A percentile compares a stretch with the other conserved stretches of the same genome.
phyloP scores from a whole-genome alignment of 2,329 filamentous ascomycete genomes.

The Penicillium sp. region DNA sequence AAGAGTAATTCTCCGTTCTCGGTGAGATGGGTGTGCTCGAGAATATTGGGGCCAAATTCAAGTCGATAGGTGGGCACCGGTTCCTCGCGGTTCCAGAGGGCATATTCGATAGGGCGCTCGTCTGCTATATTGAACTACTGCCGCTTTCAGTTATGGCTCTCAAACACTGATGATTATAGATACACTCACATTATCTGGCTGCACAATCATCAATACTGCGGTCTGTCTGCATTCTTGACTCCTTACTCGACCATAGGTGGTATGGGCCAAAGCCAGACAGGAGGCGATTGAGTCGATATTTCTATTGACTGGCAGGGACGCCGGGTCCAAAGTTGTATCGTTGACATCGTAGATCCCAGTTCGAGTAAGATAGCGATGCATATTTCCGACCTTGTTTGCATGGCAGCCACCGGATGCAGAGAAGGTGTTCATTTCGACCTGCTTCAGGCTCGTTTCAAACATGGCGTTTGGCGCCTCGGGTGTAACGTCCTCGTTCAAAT shows the following conservation, averaged over 20 bases:
- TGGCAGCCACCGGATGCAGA: slow-evolving; percentile 46
- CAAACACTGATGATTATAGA: neutral
- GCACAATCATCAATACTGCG: slow-evolving; percentile 48
- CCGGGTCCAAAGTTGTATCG: slow-evolving; percentile 3
- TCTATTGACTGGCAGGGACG: slow-evolving; percentile 34
- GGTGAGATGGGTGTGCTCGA: slow-evolving; percentile 32
- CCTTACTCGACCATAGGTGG: slow-evolving; percentile 30
- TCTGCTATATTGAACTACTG: slow-evolving; percentile 46
- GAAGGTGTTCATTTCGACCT: slow-evolving; percentile 51
- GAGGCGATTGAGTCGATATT: slow-evolving; percentile 35
- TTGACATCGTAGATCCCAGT: slow-evolving; percentile 26
- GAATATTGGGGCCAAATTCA: slow-evolving; percentile 36
- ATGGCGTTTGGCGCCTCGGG: neutral
- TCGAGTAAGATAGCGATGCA: slow-evolving; percentile 42
- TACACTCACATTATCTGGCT: slow-evolving; percentile 38
- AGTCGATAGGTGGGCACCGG: slow-evolving; percentile 41
- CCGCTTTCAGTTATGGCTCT: neutral
- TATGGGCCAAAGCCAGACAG: slow-evolving; percentile 37
- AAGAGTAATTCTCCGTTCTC: slow-evolving; percentile 40
- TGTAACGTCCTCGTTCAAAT: slow-evolving; percentile 12
- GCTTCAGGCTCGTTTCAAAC: slow-evolving; percentile 35
- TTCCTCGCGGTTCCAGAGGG: slow-evolving; percentile 35
- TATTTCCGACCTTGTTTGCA: slow-evolving; percentile 41
- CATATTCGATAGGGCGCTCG: slow-evolving; percentile 50
- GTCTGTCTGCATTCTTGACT: slow-evolving; percentile 18